Evolutionary conservation across 441 rosid genomes (phyloP).

Genomic region (California macrophylla): DNA sequence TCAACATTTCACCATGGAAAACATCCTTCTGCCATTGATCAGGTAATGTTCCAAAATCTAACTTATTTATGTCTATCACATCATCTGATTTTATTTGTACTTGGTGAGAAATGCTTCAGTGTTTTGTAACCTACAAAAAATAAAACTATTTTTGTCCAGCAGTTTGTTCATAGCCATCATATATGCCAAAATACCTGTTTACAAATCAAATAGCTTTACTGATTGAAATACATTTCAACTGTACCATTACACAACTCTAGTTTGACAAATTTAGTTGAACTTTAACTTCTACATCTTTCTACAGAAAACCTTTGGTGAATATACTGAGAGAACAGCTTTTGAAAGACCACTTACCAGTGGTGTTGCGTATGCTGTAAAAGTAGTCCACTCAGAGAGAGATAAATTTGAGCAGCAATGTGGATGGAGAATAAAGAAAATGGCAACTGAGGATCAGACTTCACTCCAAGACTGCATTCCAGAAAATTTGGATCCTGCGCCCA

Average conservation of each 20-base stretch:
- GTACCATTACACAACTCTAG: not conserved
- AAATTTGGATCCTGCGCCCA: conserved; percentile 78
- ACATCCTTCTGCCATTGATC: conserved; percentile 86
- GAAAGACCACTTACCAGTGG: conserved; percentile 99
- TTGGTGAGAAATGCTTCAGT: not conserved
- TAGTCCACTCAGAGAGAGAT: conserved; percentile 73
- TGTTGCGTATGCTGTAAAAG: conserved; percentile 95
- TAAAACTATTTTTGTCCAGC: too few relatives aligned
- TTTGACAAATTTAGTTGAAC: conserved; percentile 9
- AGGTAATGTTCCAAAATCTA: conserved; percentile 38
- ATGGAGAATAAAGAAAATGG: conserved; percentile 90
- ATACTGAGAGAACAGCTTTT: conserved; percentile 88
- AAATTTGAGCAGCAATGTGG: conserved; percentile 69
- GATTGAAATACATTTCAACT: not conserved
- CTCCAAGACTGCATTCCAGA: conserved; percentile 75
- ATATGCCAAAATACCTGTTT: not conserved
- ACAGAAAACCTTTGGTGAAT: conserved; percentile 83
- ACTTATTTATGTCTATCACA: conserved; percentile 1
- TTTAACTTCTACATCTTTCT: conserved; percentile 14
- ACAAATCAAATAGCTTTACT: conserved; percentile 1
- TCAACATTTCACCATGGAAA: conserved; percentile 98
- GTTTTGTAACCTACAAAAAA: not conserved
- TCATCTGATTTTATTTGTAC: not conserved
- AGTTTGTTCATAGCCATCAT: not conserved
- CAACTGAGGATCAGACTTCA: conserved; percentile 68